Percentiles rank a stretch among this genome's conserved stretches.
Evolutionary conservation across 495 filamentous ascomycete species (phyloP).

Genomic region (Trichoderma virens): DNA sequence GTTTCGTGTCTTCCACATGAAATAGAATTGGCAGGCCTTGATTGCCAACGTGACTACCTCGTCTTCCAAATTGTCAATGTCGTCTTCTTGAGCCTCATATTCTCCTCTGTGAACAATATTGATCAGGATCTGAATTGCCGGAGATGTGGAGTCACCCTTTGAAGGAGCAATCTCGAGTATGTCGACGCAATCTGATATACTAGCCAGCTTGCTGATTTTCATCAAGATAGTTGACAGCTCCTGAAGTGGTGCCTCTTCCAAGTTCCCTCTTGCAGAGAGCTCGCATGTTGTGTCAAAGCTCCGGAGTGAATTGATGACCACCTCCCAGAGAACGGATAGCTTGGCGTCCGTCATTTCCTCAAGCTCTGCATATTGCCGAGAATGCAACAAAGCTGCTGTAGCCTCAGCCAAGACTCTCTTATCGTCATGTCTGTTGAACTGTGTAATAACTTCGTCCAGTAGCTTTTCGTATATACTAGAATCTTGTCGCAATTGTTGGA

Average conservation of each 20-base stretch:
- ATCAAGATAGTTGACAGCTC: constrained; percentile 72
- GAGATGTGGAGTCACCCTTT: constrained; percentile 33
- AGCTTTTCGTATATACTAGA: constrained; percentile 71
- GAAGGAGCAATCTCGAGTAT: constrained; percentile 58
- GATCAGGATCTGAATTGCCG: constrained; percentile 61
- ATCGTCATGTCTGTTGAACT: constrained; percentile 86
- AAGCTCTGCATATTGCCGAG: constrained; percentile 75
- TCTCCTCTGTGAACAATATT: constrained; percentile 59
- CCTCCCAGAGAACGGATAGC: constrained; percentile 76
- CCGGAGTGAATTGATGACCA: constrained; percentile 61
- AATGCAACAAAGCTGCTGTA: constrained; percentile 72
- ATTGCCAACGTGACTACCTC: constrained; percentile 66
- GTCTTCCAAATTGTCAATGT: constrained; percentile 61
- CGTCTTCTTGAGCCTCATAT: constrained; percentile 49
- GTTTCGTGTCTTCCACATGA: constrained; percentile 81
- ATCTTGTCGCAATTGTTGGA: constrained; percentile 83
- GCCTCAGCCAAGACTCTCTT: constrained; percentile 80
- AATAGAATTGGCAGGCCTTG: constrained; percentile 72
- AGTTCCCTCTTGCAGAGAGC: constrained; percentile 51
- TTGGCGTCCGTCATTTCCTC: constrained; percentile 76
- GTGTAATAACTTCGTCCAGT: constrained; percentile 86
- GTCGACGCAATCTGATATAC: constrained; percentile 66
- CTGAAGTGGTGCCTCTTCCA: constrained; percentile 52
- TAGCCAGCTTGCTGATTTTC: constrained; percentile 75
- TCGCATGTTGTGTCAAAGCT: constrained; percentile 60